Percentiles rank a stretch among this genome's conserved stretches.
phyloP scores from a whole-genome alignment of 2,329 filamentous ascomycete species.

The Dactylellina cionopaga region DNA sequence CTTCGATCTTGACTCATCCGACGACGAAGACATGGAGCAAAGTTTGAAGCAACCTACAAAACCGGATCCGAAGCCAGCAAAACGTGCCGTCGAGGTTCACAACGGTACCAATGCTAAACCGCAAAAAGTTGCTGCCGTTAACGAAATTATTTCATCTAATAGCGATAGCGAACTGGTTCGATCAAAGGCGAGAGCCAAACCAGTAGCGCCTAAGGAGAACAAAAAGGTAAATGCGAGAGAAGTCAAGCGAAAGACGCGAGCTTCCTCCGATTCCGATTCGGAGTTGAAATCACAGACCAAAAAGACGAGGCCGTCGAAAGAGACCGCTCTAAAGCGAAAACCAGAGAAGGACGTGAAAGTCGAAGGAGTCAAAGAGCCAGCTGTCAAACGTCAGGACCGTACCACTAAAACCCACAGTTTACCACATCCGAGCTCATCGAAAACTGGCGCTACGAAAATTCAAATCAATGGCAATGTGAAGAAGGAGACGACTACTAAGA shows the following conservation, averaged over 20 bases:
- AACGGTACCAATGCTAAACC: not conserved
- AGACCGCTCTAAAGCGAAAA: conserved; percentile 20
- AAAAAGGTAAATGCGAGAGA: not conserved
- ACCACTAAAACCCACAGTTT: conserved; percentile 6
- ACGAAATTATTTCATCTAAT: not conserved
- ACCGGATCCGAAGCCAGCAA: not conserved
- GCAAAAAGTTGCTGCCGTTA: not conserved
- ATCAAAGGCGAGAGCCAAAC: not conserved
- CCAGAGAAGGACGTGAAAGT: conserved; percentile 5
- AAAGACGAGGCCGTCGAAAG: conserved; percentile 27
- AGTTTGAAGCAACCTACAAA: conserved; percentile 6
- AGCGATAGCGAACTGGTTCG: conserved; percentile 5
- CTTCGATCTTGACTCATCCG: conserved; percentile 38
- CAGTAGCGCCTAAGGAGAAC: not conserved
- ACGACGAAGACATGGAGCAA: conserved; percentile 14
- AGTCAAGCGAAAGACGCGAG: conserved; percentile 26
- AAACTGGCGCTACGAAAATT: not conserved
- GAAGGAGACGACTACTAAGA: conserved; percentile 1
- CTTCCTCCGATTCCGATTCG: conserved; percentile 20
- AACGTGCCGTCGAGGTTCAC: not conserved
- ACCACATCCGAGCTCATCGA: conserved; percentile 1
- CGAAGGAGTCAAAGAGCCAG: conserved; percentile 3
- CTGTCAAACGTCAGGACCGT: conserved; percentile 32
- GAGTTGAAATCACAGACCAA: conserved; percentile 4
- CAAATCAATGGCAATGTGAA: not conserved